phyloP scores from a whole-genome alignment of 2,329 filamentous ascomycete genomes.

The Colletotrichum sp. region DNA sequence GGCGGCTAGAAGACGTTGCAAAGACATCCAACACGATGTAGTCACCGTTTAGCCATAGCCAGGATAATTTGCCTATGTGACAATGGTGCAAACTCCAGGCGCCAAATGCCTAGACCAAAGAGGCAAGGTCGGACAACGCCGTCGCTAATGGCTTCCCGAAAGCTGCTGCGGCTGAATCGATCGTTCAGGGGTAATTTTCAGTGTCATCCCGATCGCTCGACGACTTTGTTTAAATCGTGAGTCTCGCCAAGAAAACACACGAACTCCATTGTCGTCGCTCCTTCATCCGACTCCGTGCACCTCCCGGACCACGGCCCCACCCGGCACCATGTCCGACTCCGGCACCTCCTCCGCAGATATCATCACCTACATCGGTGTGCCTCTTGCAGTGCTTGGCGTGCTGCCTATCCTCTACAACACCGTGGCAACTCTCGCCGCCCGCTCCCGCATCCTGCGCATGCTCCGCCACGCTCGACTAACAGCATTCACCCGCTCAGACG shows the following conservation, averaged over 20 bases:
- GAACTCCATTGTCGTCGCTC: not conserved
- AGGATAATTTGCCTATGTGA: not conserved
- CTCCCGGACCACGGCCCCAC: not conserved
- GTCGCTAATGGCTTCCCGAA: conserved; percentile 8
- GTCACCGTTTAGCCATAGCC: not conserved
- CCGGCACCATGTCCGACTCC: not conserved
- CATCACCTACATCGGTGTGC: conserved; percentile 32
- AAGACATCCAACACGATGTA: not conserved
- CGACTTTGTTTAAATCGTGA: not conserved
- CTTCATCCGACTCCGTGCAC: not conserved
- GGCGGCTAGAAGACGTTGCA: not conserved
- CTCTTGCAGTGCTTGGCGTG: conserved; percentile 63
- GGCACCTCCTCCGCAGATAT: not conserved
- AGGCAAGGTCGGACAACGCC: not conserved
- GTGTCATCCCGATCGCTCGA: not conserved
- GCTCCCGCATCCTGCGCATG: conserved; percentile 65
- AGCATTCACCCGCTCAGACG: conserved; percentile 65
- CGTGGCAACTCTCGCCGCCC: conserved; percentile 61
- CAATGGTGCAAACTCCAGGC: not conserved
- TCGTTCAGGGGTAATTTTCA: not conserved
- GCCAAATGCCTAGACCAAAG: not conserved
- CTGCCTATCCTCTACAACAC: conserved; percentile 72
- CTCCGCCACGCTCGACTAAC: conserved; percentile 61
- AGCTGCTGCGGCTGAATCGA: conserved; percentile 12
- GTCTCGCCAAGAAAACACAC: not conserved